Evolutionary conservation across 1,139 yeast genomes (phyloP).

Genomic region (Sugiyamaella pinicola): DNA sequence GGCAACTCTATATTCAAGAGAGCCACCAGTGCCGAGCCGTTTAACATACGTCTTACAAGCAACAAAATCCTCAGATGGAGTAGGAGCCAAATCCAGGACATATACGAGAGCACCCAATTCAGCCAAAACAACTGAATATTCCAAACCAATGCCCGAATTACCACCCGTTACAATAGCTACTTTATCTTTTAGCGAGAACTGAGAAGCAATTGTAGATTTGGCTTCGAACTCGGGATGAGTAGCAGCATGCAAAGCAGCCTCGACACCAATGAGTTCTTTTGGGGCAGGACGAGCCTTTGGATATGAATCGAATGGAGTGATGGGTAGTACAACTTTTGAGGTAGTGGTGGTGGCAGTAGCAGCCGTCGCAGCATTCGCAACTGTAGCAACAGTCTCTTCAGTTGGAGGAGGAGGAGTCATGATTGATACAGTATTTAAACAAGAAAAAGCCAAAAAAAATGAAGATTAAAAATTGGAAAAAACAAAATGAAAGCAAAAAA

Average conservation of each 20-base stretch:
- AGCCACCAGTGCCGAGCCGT: constrained; percentile 41
- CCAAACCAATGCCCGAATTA: constrained; percentile 46
- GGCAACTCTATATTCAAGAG: constrained; percentile 51
- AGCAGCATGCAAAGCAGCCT: constrained; percentile 37
- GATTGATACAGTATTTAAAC: too few species aligned
- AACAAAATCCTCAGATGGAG: constrained; percentile 42
- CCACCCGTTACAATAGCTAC: constrained; percentile 48
- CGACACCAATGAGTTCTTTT: constrained; percentile 34
- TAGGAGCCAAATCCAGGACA: constrained; percentile 39
- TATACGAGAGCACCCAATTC: constrained; percentile 47
- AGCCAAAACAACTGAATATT: constrained; percentile 44
- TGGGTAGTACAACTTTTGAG: constrained; percentile 26
- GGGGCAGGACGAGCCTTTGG: constrained; percentile 35
- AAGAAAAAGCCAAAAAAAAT: neutral
- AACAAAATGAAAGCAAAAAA: neutral
- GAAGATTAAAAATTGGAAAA: neutral
- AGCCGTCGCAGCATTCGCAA: constrained; percentile 8
- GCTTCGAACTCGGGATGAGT: constrained; percentile 33
- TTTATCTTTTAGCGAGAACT: constrained; percentile 46
- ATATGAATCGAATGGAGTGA: constrained; percentile 31
- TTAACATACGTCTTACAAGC: constrained; percentile 36
- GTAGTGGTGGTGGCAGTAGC: constrained; percentile 5
- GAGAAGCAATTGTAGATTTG: constrained; percentile 31
- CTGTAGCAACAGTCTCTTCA: constrained; percentile 7
- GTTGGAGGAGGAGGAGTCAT: constrained; percentile 20